Evolutionary conservation across 2,329 filamentous ascomycete genomes (phyloP).

Genomic region (Akanthomyces uredinophilus): DNA sequence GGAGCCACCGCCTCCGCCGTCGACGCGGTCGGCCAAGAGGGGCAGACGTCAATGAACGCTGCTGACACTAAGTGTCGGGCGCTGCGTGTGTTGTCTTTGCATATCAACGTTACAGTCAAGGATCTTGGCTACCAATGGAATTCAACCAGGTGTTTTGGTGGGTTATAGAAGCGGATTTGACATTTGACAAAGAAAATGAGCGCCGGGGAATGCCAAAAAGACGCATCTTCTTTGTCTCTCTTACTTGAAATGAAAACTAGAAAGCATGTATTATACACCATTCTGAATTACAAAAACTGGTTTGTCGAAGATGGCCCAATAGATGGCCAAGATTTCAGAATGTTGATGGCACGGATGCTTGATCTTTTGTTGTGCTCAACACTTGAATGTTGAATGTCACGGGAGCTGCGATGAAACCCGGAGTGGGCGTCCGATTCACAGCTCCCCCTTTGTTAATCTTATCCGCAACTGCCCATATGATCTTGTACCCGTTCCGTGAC

Average conservation of each 20-base stretch:
- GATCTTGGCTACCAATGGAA: not conserved
- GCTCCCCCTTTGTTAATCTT: too few species aligned
- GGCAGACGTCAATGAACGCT: not conserved
- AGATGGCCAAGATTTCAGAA: not conserved
- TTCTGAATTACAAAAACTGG: not conserved
- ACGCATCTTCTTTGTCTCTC: not conserved
- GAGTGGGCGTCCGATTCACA: too few species aligned
- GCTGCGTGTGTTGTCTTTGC: not conserved
- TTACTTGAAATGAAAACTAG: not conserved
- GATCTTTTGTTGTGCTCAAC: too few species aligned
- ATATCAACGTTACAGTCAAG: not conserved
- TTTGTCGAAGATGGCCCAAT: not conserved
- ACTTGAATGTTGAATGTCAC: too few species aligned
- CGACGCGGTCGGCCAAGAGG: not conserved
- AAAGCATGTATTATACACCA: slow-evolving; percentile 6
- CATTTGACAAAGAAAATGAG: not conserved
- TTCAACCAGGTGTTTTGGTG: not conserved
- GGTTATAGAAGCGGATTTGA: not conserved
- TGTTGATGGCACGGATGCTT: not conserved
- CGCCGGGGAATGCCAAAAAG: not conserved
- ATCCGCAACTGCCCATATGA: too few species aligned
- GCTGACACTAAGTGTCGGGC: not conserved
- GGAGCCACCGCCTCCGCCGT: slow-evolving; percentile 22
- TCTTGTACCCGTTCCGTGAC: too few species aligned
- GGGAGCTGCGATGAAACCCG: too few species aligned